Evolutionary conservation across 768 basidiomycete genomes (phyloP), one percentile per base, ranked within the genome.

Genomic region (Amanita muscaria): DNA sequence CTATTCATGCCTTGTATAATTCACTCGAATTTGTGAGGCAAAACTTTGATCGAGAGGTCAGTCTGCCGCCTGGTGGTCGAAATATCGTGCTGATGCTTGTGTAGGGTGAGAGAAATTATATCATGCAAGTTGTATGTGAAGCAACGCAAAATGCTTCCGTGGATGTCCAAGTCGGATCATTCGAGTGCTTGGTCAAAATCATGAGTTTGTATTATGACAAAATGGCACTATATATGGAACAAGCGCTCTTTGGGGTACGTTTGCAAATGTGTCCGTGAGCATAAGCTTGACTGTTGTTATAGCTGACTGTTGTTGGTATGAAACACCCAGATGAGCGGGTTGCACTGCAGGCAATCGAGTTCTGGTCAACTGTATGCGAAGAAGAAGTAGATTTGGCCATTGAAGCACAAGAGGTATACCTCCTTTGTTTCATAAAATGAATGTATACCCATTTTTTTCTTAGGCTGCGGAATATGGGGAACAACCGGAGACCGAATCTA

Each of bases 41-140:
- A 54, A 99, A 99, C 65, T 98, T 99, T 59, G 90, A 96, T 53
- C 83, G 92, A 40, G 96, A 98, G 73, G 93, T 94, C 51, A 42
- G 79, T 69, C 33, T 42, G 15, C 40, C 42, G 19, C 31, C 15
- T 23, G 5, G 18, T 16, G 27, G 15, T 37, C 16, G 27, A 27
- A 19, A 25, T 39, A 22, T 29, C 10, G n/a, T 36, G 11, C 22
- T 48, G 27, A 29, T 21, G 40, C 19, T 15, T 32, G 2, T 40
- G 6, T 30, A 98, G 91, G 96, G 96, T 53, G 96, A 99, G 64
- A 80, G 96, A 38, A 99, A 98, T 66, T 98, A 96, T 68, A 98
- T 99, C 64, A 99, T 99, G 96, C 96, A 99, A 69, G 92, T 98
- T 33, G 88, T 98, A 14, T 99, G 96, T 60, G 96, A 98, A 59